Conservation (phyloP, 1,139 yeast genomes). For the Geotrichum phurueaensis region DNA sequence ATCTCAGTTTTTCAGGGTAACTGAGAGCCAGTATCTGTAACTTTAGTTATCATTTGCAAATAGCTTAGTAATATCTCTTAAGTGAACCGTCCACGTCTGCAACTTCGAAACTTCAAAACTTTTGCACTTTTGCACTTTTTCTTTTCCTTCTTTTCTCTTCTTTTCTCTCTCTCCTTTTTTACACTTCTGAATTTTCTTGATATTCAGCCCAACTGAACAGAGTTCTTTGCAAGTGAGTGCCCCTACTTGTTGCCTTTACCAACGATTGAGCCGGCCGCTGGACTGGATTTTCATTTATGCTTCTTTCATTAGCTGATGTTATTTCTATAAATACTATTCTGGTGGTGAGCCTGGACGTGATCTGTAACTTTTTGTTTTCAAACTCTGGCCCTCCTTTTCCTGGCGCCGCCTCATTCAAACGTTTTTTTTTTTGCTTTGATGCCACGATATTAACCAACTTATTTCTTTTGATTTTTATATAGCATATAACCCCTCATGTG, state of each 20-base stretch:
- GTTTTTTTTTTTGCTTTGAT: not conserved
- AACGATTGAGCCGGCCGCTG: not conserved
- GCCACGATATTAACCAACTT: slow-evolving; percentile 24
- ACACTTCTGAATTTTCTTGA: not conserved
- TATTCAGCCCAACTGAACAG: not conserved
- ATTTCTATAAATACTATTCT: not conserved
- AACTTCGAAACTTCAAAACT: not conserved
- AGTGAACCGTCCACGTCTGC: not conserved
- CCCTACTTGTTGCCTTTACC: slow-evolving; percentile 32
- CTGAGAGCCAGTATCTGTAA: not conserved
- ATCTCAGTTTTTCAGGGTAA: not conserved
- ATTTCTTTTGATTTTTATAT: slow-evolving; percentile 18
- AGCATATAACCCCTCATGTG: not conserved
- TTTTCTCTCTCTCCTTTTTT: not conserved
- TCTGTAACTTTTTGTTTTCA: not conserved
- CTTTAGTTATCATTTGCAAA: not conserved
- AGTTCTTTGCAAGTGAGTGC: slow-evolving; percentile 24
- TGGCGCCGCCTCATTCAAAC: not conserved
- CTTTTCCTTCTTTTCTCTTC: not conserved
- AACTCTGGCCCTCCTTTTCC: not conserved
- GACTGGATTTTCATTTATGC: not conserved
- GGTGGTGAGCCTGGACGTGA: not conserved
- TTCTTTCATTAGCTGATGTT: not conserved
- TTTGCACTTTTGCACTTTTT: not conserved
- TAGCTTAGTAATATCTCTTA: not conserved